phyloP scores from a whole-genome alignment of 2,329 filamentous ascomycete genomes.

The Neofusicoccum parvum region DNA sequence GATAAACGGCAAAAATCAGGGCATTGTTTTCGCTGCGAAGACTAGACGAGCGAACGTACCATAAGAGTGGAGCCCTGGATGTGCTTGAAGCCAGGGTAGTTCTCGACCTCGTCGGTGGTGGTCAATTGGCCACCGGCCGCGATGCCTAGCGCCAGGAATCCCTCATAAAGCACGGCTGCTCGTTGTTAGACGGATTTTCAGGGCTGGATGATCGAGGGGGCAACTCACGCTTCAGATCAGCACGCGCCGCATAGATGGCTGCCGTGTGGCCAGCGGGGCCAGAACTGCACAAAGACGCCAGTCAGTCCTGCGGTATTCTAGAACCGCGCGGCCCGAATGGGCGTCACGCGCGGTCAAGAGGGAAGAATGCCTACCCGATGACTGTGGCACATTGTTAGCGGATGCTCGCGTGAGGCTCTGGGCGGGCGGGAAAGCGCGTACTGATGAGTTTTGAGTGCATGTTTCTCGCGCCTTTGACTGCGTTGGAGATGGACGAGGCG shows the following conservation, averaged over 20 bases:
- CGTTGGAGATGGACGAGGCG: conserved; percentile 19
- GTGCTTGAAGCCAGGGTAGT: conserved; percentile 92
- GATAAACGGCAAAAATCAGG: conserved; percentile 24
- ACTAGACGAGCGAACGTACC: conserved; percentile 49
- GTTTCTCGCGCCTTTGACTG: conserved; percentile 51
- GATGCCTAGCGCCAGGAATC: conserved; percentile 95
- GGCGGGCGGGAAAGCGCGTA: conserved; percentile 50
- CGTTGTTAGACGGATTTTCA: conserved; percentile 27
- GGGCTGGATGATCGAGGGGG: neutral
- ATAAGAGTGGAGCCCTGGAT: conserved; percentile 89
- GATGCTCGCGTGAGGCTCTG: conserved; percentile 3
- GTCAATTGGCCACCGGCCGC: conserved; percentile 96
- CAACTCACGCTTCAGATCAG: conserved; percentile 80
- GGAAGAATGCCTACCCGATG: conserved; percentile 36
- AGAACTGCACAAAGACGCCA: conserved; percentile 66
- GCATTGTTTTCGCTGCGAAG: neutral
- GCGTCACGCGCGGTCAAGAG: neutral
- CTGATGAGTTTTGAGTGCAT: conserved; percentile 95
- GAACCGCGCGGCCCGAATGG: conserved; percentile 21
- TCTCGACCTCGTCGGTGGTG: conserved; percentile 97
- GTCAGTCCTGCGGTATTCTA: conserved; percentile 48
- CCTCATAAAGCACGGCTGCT: conserved; percentile 86
- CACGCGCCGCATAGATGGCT: conserved; percentile 91
- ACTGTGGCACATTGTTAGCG: conserved; percentile 35
- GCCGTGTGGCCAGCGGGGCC: conserved; percentile 97